Base-by-base conservation (phyloP, 768 basidiomycete species). In the Auricularia heimuer region DNA sequence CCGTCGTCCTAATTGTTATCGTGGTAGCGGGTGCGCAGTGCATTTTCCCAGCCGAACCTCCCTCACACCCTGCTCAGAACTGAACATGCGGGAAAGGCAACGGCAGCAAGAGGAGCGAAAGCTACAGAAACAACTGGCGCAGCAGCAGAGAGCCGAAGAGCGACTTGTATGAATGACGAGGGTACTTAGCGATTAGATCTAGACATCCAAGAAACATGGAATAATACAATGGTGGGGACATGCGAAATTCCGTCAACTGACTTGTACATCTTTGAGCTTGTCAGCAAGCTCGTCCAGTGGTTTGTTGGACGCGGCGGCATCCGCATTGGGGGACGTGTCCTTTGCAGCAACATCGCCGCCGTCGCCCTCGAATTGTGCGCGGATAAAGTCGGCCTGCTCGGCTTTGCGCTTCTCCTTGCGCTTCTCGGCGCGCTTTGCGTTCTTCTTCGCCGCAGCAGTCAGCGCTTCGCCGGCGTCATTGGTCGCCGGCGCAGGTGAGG, bases 291-390 rank as follows among this genome's bases (percentile, higher is more conserved):
- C 71, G n/a, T 74, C 74, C 18, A 76, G 75, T 3, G 64, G 71
- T n/a, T 69, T 51, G 67, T 60, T 42, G 12, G 39, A 14, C 39
- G 39, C 39, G 56, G 34, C 35, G 56, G 63, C 62, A 33, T 71
- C 70, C 35, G 71, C 42, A 35, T 69, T 69, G 11, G 51, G 70
- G 2, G 69, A 67, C 67, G 65, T 63, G 54, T 72, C 69, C 18
- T 69, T 68, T 7, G 68, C 68, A 21, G 70, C 63, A 33, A 65
- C 79, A 4, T 73, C 80, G 3, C 84, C 86, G 11, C 85, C 87
- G 6, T 89, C 88, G 61, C 88, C 88, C 45, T 91, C 90, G 85
- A 90, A 93, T 66, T 80, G 84, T 67, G 92, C 89, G 64, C 82
- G 85, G n/a, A 92, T 85, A 54, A 68, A 73, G 33, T 78, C 77